These are phyloP conservation scores for Lodderomyces theae DNA, from an alignment of 1,139 yeast species.

Conservation along the genomic window DNA sequence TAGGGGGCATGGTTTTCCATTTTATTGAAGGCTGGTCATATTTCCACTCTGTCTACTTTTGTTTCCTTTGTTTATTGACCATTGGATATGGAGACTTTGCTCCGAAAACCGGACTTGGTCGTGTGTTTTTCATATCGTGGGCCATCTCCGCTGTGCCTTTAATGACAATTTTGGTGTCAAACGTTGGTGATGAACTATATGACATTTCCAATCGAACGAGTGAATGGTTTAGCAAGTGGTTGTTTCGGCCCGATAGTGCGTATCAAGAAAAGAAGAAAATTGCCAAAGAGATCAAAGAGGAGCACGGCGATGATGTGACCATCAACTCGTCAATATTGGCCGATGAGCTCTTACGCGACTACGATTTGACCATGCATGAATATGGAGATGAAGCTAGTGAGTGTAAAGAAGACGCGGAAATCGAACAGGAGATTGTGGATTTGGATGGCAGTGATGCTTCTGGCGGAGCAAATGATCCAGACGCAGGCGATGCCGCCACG, in stretches of 20 bases:
- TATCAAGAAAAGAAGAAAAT: conserved; percentile 7
- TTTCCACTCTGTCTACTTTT: conserved; percentile 67
- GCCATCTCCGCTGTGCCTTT: conserved; percentile 79
- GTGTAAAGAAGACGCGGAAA: too few species aligned
- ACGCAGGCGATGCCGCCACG: too few species aligned
- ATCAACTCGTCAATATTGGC: conserved; percentile 6
- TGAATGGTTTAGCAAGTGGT: conserved; percentile 16
- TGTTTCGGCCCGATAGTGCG: conserved; percentile 12
- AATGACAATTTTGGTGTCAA: conserved; percentile 78
- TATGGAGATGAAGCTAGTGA: neutral
- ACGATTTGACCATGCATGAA: conserved; percentile 9
- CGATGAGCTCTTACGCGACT: conserved; percentile 12
- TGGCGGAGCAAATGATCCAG: neutral
- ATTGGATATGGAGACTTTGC: conserved; percentile 82
- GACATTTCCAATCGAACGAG: conserved; percentile 22
- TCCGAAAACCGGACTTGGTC: conserved; percentile 62
- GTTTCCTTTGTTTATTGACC: conserved; percentile 70
- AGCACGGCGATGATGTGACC: conserved; percentile 17
- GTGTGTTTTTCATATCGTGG: conserved; percentile 76
- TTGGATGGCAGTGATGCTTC: neutral
- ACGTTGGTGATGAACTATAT: conserved; percentile 63
- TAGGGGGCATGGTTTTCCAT: conserved; percentile 67
- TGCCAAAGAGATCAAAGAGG: conserved; percentile 12
- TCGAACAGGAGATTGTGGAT: neutral
- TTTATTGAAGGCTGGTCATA: conserved; percentile 66